phyloP scores from a whole-genome alignment of 805 yeast genomes.

The Jamesozyma hellenica region DNA sequence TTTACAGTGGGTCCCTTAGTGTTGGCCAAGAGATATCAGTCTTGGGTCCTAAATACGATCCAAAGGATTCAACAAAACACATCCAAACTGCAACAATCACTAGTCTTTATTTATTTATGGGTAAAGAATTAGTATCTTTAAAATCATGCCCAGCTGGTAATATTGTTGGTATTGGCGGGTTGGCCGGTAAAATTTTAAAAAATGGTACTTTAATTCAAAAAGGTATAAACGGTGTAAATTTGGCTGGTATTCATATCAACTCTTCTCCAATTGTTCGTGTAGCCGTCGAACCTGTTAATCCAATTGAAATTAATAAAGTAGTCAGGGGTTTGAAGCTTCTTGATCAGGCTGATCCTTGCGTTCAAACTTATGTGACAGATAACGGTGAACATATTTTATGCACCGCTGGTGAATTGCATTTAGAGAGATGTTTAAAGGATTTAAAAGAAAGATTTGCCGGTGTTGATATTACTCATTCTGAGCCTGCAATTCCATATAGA shows the following conservation, averaged over 20 bases:
- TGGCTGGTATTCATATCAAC: conserved; percentile 64
- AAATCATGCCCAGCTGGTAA: conserved; percentile 87
- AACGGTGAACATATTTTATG: conserved; percentile 89
- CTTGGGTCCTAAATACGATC: conserved; percentile 81
- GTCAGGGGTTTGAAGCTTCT: conserved; percentile 70
- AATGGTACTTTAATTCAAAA: conserved; percentile 71
- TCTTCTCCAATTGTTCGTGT: conserved; percentile 91
- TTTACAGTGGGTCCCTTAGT: conserved; percentile 73
- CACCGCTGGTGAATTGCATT: conserved; percentile 93
- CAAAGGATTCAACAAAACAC: conserved; percentile 47
- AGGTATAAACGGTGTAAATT: conserved; percentile 51
- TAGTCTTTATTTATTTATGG: conserved; percentile 79
- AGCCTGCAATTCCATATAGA: conserved; percentile 89
- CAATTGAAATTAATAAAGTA: conserved; percentile 63
- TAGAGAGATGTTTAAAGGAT: conserved; percentile 90
- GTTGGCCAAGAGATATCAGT: conserved; percentile 69
- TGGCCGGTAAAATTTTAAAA: conserved; percentile 72
- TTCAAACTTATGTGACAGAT: conserved; percentile 74
- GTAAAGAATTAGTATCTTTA: conserved; percentile 72
- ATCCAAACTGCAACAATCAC: conserved; percentile 49
- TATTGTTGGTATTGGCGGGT: conserved; percentile 87
- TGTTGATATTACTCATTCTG: conserved; percentile 73
- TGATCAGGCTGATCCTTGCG: conserved; percentile 90
- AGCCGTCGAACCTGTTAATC: conserved; percentile 90
- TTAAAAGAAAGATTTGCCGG: conserved; percentile 86